phyloP scores from a whole-genome alignment of 2,329 filamentous ascomycete genomes.

The Hypomyces perniciosus region DNA sequence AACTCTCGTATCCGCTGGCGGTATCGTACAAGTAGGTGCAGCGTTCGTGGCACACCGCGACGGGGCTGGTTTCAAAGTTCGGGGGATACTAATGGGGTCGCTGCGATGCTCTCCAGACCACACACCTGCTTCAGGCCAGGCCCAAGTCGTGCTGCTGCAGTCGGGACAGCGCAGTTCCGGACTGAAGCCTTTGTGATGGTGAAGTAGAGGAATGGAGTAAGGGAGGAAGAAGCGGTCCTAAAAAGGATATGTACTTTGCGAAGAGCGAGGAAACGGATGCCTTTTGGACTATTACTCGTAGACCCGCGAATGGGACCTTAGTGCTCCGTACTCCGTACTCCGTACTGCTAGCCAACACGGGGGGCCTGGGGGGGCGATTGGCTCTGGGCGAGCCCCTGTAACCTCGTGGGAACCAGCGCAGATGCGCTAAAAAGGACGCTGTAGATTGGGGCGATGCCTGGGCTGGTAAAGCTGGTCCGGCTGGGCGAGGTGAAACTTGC shows the following conservation, averaged over 20 bases:
- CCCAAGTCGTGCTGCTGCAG: not conserved
- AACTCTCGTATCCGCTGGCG: not conserved
- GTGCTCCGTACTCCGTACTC: no score
- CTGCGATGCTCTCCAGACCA: not conserved
- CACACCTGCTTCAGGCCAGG: not conserved
- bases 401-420: conserved; percentile 9
- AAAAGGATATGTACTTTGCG: conserved; percentile 1
- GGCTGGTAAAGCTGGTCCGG: not conserved
- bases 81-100: no score
- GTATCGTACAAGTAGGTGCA: not conserved
- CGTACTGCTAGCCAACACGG: not conserved
- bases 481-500: conserved; percentile 1
- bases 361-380: conserved; percentile 9
- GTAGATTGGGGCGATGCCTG: conserved; percentile 6
- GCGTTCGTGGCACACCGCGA: no score
- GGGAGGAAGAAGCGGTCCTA: not conserved
- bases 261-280: not conserved
- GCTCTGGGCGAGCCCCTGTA: conserved; percentile 8
- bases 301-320: not conserved
- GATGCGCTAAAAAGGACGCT: conserved; percentile 11
- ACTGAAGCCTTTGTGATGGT: not conserved
- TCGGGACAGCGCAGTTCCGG: not conserved
- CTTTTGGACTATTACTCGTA: no score
- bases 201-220: not conserved
- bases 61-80: no score